Base-by-base conservation (phyloP, 345 rosid genomes). In the Lepidium didymum region DNA sequence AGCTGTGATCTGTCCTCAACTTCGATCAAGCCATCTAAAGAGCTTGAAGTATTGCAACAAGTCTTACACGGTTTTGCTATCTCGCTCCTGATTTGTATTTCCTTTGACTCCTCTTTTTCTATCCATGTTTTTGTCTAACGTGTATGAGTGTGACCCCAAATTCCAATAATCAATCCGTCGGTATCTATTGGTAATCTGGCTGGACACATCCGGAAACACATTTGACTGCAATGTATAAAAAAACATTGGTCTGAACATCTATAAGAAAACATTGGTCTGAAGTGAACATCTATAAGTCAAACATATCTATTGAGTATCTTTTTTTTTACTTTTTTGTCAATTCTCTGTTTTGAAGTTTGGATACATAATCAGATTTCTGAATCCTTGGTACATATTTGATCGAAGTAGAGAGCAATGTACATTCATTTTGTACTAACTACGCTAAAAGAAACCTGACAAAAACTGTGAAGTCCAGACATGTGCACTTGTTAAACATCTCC, bases 401-500 rank as follows among this genome's bases (percentile, higher is more conserved):
- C 19, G 18, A 13, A 54, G 40, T 34, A 59, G 47, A 58, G 35
- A 52, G 23, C 47, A 23, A 59, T 66, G 14, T 43, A 67, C 43
- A 58, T 58, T 58, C 60, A 49, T 34, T 18, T 58, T 58, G 77
- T 41, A 18, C 63, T 60, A 66, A 42, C 67, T 56, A 67, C 6
- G 10, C 42, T 62, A 53, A 44, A 56, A 66, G 54, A 47, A 8
- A 19, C 11, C 31, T 56, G 47, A 57, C 2, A 4, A 49, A 50
- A 53, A 65, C n/a, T n/a, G 51, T 25, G 41, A 51, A 53, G 29
- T 52, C 25, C 65, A 81, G 67, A 83, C 84, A 79, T 82, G 91
- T 10, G 85, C 62, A 67, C 95, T 87, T 55, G 87, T 67, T 59
- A 89, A 81, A 72, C 96, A 91, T 77, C 87, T 82, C 96, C 87